Evolutionary conservation across 192 early-diverging fungal genomes (phyloP).

Genomic region (Coemansia sp.): DNA sequence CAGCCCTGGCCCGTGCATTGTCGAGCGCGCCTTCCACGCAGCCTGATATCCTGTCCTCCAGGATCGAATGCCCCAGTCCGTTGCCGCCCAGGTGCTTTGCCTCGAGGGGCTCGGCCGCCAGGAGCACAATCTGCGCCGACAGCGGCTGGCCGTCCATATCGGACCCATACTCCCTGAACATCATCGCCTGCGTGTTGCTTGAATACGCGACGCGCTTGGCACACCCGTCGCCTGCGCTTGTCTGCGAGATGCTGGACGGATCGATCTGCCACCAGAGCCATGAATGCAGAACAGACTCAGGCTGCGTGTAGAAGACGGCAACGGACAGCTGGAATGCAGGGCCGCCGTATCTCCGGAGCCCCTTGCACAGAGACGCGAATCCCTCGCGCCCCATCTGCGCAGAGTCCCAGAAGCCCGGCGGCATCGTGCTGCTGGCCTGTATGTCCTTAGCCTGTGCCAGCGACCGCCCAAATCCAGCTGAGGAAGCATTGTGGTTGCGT

Average conservation of each 20-base stretch:
- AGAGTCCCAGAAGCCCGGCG: constrained; percentile 48
- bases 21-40: constrained; percentile 14
- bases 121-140: constrained; percentile 19
- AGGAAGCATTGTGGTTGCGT: neutral
- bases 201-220: constrained; percentile 8
- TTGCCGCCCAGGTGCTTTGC: neutral
- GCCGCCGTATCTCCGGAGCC: constrained; percentile 19
- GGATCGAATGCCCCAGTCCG: neutral
- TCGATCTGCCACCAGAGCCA: constrained; percentile 56
- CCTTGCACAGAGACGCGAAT: constrained; percentile 19
- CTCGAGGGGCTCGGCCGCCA: constrained; percentile 25
- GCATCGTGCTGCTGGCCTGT: neutral
- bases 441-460: too few species aligned
- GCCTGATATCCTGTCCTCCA: constrained; percentile 3
- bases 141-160: neutral
- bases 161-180: constrained; percentile 14
- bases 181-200: constrained; percentile 6
- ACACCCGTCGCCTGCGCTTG: neutral
- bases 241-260: constrained; percentile 11
- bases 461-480: neutral
- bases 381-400: constrained; percentile 35
- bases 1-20: neutral
- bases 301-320: constrained; percentile 15
- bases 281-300: constrained; percentile 27
- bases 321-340: constrained; percentile 18